Base-by-base conservation (phyloP, 805 yeast species). In the Lipomyces sp. region DNA sequence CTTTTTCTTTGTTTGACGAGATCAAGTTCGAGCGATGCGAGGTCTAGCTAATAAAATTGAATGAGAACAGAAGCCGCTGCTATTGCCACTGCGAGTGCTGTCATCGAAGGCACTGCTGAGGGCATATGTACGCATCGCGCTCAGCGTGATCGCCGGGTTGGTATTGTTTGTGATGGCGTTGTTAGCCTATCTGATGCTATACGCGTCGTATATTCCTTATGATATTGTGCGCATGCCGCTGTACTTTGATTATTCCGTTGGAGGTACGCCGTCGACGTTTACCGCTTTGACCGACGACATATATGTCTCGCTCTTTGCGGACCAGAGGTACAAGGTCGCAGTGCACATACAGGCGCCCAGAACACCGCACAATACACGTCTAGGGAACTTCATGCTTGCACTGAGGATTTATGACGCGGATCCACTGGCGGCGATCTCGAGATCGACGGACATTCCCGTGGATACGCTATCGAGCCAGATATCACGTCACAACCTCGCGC, bases 301-400 rank as follows among this genome's bases (percentile, higher is more conserved):
- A n/a, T n/a, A n/a, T n/a, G 11, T 43, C 21, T 36, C 45, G 1
- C 44, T 53, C 24, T 39, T 41, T 33, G 24, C 51, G 13, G n/a
- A 38, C 22, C 44, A 29, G 33, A 61, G 59, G 35, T 70, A 68
- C 48, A 49, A 55, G 21, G 53, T 70, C 13, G 46, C 47, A 2
- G 57, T 70, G 10, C 51, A 46, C 23, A 58, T 70, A 21, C 54
- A 47, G 23, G 51, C 68, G 39, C 73, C 72, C 4, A 59, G 69
- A 18, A 54, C 57, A n/a, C 52, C 49, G 3, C 51, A 51, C 42
- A 70, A 70, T 49, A 52, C 49, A 31, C 55, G 58, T 4, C 33
- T 61, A 13, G 70, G 71, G 26, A 69, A 68, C 52, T 69, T 70
- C 53, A 59, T 63, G 62, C 59, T 66, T 26, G 32, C 57, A 7